Base-by-base conservation (phyloP, 441 rosid species). In the Oxalis stricta region DNA sequence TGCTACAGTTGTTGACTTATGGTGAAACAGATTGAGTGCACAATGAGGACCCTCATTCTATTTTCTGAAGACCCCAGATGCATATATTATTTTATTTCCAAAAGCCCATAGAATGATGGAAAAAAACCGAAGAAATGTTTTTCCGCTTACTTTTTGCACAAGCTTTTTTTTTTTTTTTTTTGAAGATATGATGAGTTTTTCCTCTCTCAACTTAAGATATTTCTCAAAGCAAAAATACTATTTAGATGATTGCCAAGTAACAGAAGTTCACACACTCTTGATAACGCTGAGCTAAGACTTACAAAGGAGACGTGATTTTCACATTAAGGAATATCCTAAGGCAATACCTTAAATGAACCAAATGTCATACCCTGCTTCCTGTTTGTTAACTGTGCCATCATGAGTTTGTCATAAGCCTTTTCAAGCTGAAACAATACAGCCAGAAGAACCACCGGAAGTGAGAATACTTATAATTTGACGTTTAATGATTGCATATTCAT, bases 351-450 rank as follows among this genome's bases (percentile, higher is more conserved):
- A 50, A 89, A 72, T 3, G 95, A 84, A 58, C 95, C 92, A 37
- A 64, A 84, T 14, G 86, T 59, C 57, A 89, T 66, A 29, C 98
- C 98, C 59, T 77, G 70, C 69, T 89, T 84, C 60, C 94, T 72
- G 48, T 77, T 68, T 51, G 53, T 59, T 48, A 85, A 64, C 54
- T 89, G 96, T 28, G 73, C 64, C 82, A 82, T 82, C 84, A 89
- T 89, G 58, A 89, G 67, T 63, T 78, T 82, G 72, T 89, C 96
- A 59, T 89, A 89, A 11, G 96, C 96, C 69, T 80, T 82, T 72
- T 85, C 98, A 55, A 89, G 81, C 96, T 89, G 71, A 60, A 61
- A 44, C 13, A 36, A 41, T 16, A 43, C 38, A 53, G 48, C 44
- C 48, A 41, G 33, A 56, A 46, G 30, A 19, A 13, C 18, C 42